Conservation (phyloP, 176 grass and related monocot genomes). For the Cenchrus americanus region DNA sequence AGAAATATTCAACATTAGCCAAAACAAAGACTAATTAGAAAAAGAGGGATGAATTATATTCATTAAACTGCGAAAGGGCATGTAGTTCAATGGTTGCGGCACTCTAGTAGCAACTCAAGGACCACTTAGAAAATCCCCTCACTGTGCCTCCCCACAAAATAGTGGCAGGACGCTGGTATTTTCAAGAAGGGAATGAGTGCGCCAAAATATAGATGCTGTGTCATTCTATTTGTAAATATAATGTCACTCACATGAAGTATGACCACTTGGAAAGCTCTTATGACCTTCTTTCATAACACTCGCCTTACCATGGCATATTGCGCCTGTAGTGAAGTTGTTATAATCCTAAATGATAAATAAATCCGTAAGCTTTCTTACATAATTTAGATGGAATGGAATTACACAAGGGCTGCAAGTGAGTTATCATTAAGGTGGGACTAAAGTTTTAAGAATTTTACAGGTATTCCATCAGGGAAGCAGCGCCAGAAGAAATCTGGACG, state of each 20-base stretch:
- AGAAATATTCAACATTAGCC: background rate
- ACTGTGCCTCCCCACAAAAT: too few species aligned
- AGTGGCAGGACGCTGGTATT: too few species aligned
- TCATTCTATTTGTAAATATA: background rate
- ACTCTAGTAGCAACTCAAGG: too few species aligned
- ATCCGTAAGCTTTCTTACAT: background rate
- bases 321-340: constrained; percentile 57
- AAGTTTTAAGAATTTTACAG: constrained; percentile 40
- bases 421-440: background rate
- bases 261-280: constrained; percentile 86
- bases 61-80: background rate
- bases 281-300: constrained; percentile 83
- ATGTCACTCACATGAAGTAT: constrained; percentile 72
- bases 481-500: constrained; percentile 90
- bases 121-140: too few species aligned
- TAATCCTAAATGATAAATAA: constrained; percentile 51
- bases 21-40: background rate
- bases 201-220: background rate
- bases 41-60: background rate
- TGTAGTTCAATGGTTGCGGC: too few species aligned
- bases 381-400: constrained; percentile 7
- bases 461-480: constrained; percentile 73
- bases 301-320: constrained; percentile 68
- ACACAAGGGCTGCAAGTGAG: constrained; percentile 5
- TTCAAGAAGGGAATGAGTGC: background rate